A percentile compares a stretch with the other conserved stretches of the same genome.
Evolutionary conservation across 352 stramenopile genomes (phyloP).

Genomic region (Thalassiosira oceanica): DNA sequence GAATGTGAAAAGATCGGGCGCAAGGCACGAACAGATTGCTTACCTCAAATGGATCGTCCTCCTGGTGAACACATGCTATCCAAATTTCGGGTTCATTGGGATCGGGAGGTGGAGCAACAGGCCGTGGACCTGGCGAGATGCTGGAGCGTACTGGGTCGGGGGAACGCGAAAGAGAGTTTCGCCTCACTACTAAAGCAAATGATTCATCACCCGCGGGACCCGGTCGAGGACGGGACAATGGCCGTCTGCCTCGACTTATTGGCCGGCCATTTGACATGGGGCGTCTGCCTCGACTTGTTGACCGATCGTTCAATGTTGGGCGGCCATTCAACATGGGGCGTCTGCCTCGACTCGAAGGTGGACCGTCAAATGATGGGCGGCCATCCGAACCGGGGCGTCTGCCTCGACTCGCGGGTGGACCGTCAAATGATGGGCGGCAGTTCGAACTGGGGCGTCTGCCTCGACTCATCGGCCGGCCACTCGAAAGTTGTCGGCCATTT

Average conservation of each 20-base stretch:
- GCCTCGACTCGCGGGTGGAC: background rate
- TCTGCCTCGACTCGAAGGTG: background rate
- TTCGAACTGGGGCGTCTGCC: background rate
- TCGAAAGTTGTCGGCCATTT: too few relatives aligned
- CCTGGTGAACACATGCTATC: conserved; percentile 9
- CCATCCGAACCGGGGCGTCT: background rate
- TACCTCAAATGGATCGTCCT: conserved; percentile 29
- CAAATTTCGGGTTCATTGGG: conserved; percentile 18
- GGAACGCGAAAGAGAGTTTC: background rate
- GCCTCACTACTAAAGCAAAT: background rate
- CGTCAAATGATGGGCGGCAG: background rate
- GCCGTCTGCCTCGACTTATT: background rate
- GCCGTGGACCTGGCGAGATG: background rate
- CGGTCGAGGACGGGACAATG: background rate
- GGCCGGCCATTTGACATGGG: background rate
- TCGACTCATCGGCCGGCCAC: background rate
- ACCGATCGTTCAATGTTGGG: background rate
- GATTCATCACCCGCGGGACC: background rate
- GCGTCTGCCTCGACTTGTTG: background rate
- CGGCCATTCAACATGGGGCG: background rate
- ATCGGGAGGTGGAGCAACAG: background rate
- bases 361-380: too few relatives aligned
- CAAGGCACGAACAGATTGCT: too few relatives aligned
- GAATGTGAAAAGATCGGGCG: too few relatives aligned
- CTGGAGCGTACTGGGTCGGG: background rate